Evolutionary conservation across 768 basidiomycete species (phyloP), one percentile per base, ranked within the genome.

Genomic region (Russula sp.): DNA sequence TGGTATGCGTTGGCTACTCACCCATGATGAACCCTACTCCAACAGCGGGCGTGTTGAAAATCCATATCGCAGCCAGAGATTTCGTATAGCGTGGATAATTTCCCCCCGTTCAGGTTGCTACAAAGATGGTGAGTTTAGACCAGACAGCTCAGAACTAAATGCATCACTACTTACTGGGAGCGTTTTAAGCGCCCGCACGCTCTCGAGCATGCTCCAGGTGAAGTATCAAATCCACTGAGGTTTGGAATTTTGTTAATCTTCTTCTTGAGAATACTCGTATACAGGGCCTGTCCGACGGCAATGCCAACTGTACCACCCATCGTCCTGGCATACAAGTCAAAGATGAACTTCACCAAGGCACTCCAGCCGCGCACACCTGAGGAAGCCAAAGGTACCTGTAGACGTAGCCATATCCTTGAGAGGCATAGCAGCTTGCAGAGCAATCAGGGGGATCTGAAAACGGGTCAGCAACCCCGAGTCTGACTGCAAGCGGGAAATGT

Each of bases 391-490:
- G 0, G 85, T 84, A 1, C 82, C 77, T 0, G 91, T 91, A 59
- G 84, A 85, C 2, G 91, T 91, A 2, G 91, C 90, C 90, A 93
- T 91, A 67, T 93, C 90, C 69, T 85, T 86, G 18, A 90, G 70
- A 0, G 92, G 92, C 91, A 94, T 94, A 0, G 91, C 87, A 1
- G 90, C 89, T 75, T 94, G 92, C 16, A 94, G 75, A 16, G 80
- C 88, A 57, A 92, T 84, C 8, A 91, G 74, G 0, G 89, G 90
- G 5, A 79, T 79, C 84, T 87, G 69, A 49, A 49, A 61, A 10
- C 6, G 2, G 11, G 53, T 62, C 14, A 58, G 51, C 36, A 22
- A 16, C 11, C 11, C 14, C 38, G 6, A 18, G 16, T 32, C 6
- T 44, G 13, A 22, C 20, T 3, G 60, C 66, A 40, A 66, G 46